Base-by-base conservation (phyloP, 2,329 filamentous ascomycete species). In the Neofusicoccum kwambonambiense region DNA sequence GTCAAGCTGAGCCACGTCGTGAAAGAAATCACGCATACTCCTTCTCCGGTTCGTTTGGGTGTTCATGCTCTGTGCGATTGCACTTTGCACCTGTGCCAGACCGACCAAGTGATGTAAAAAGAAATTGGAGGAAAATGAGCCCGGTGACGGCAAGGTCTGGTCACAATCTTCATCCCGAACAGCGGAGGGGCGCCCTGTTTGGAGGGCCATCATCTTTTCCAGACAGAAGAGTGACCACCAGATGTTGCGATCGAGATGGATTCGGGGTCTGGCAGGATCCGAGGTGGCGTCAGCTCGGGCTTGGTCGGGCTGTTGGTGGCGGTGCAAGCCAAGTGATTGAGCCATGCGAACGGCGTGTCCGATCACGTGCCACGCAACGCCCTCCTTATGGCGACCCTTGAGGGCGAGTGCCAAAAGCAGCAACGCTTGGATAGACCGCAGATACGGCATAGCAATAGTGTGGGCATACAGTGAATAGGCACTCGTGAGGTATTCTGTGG, bases 291-390 rank as follows among this genome's bases (percentile, higher is more conserved):
- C 31, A 13, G 35, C 6, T 22, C 37, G 47, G 27, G 44, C n/a
- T 15, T 6, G 6, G 22, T 44, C 5, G 13, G 12, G 27, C 8
- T n/a, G 39, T 35, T 44, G 41, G 42, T 57, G 58, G 42, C 50
- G 47, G 44, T 66, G 64, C 9, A 63, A 41, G 42, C 58, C 64
- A 39, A 66, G 61, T 12, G 64, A 66, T n/a, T 64, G 64, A 15
- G 52, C 37, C 34, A 66, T 66, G 27, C 58, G 58, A 42, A 66
- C 54, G 12, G 58, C 64, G 31, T 44, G 41, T 2, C 64, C 64
- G 12, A 66, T 37, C 44, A 51, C 39, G 50, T 66, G 64, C 13
- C 57, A 47, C 3, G 47, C 58, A 41, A 54, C 49, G 13, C 50
- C 58, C 13, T 66, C 60, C 31, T 45, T 17, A n/a, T 62, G 62